These are phyloP conservation scores for Euphorbia neoarborescens DNA, from an alignment of 441 rosid species.

Conservation along the genomic window DNA sequence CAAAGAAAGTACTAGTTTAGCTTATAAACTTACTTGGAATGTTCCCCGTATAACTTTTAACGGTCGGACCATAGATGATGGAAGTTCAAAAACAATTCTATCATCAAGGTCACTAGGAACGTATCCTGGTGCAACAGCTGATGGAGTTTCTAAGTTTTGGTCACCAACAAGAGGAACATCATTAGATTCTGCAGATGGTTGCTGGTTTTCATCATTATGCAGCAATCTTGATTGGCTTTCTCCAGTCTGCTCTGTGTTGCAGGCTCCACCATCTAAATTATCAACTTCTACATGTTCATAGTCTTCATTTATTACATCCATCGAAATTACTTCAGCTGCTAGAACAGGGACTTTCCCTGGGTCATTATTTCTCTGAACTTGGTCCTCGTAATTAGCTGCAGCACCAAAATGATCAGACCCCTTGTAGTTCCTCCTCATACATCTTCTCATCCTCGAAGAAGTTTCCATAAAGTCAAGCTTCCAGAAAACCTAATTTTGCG, in stretches of 20 bases:
- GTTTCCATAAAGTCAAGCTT: slow-evolving; percentile 94
- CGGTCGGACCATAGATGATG: slow-evolving; percentile 95
- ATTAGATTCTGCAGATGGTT: slow-evolving; percentile 37
- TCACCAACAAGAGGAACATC: slow-evolving; percentile 46
- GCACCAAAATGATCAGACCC: slow-evolving; percentile 93
- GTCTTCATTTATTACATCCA: slow-evolving; percentile 67
- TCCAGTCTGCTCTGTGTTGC: slow-evolving; percentile 35
- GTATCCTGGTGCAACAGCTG: slow-evolving; percentile 76
- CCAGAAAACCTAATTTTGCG: slow-evolving; percentile 69
- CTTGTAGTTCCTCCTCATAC: slow-evolving; percentile 70
- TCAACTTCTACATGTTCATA: slow-evolving; percentile 72
- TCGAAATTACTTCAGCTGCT: slow-evolving; percentile 78
- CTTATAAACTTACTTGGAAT: slow-evolving; percentile 63
- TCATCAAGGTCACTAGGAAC: slow-evolving; percentile 87
- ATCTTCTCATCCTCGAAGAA: slow-evolving; percentile 91
- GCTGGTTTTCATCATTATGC: slow-evolving; percentile 45
- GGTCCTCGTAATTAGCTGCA: slow-evolving; percentile 83
- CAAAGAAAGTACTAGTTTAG: not conserved
- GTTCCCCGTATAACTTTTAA: slow-evolving; percentile 80
- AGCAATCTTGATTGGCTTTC: slow-evolving; percentile 40
- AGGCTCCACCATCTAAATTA: slow-evolving; percentile 42
- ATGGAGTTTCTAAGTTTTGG: slow-evolving; percentile 45
- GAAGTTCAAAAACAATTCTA: slow-evolving; percentile 84
- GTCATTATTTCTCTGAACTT: slow-evolving; percentile 36
- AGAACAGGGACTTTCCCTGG: slow-evolving; percentile 61